A percentile compares a stretch with the other conserved stretches of the same genome.
These are phyloP conservation scores for Davidsoniella virescens DNA, from an alignment of 2,329 filamentous ascomycete genomes.

Conservation along the genomic window DNA sequence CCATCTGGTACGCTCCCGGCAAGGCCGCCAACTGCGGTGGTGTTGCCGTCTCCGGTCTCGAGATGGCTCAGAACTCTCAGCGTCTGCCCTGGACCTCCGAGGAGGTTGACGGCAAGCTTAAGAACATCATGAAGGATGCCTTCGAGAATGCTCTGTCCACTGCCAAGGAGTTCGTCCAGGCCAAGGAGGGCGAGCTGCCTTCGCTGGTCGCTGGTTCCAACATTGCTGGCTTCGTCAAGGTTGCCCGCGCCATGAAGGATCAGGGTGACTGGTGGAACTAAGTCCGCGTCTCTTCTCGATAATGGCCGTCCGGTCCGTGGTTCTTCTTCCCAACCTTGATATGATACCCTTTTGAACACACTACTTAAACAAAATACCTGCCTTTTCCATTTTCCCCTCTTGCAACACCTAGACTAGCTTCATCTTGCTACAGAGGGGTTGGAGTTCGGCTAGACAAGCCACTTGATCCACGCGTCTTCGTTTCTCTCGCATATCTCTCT, in stretches of 20 bases:
- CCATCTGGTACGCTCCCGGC: slow-evolving; percentile 91
- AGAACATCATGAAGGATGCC: slow-evolving; percentile 86
- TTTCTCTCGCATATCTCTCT: background rate
- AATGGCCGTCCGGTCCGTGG: too few species aligned
- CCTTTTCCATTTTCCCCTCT: too few species aligned
- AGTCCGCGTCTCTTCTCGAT: background rate
- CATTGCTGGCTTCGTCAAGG: slow-evolving; percentile 96
- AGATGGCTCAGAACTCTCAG: slow-evolving; percentile 97
- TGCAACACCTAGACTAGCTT: too few species aligned
- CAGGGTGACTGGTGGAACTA: slow-evolving; percentile 79
- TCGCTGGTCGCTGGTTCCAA: slow-evolving; percentile 86
- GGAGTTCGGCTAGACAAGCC: too few species aligned
- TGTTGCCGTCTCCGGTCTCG: slow-evolving; percentile 89
- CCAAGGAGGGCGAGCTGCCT: slow-evolving; percentile 68
- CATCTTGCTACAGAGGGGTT: too few species aligned
- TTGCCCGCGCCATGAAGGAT: slow-evolving; percentile 83
- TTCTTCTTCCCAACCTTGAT: background rate
- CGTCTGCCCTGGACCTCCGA: slow-evolving; percentile 73
- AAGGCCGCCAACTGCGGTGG: slow-evolving; percentile 97
- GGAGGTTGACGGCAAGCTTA: slow-evolving; percentile 82
- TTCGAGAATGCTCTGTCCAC: slow-evolving; percentile 83
- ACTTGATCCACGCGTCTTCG: background rate
- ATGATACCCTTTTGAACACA: slow-evolving; percentile 3
- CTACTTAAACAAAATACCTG: background rate
- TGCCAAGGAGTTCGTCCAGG: slow-evolving; percentile 71